phyloP scores from a whole-genome alignment of 2,329 filamentous ascomycete genomes.

The Lachnellula cervina region DNA sequence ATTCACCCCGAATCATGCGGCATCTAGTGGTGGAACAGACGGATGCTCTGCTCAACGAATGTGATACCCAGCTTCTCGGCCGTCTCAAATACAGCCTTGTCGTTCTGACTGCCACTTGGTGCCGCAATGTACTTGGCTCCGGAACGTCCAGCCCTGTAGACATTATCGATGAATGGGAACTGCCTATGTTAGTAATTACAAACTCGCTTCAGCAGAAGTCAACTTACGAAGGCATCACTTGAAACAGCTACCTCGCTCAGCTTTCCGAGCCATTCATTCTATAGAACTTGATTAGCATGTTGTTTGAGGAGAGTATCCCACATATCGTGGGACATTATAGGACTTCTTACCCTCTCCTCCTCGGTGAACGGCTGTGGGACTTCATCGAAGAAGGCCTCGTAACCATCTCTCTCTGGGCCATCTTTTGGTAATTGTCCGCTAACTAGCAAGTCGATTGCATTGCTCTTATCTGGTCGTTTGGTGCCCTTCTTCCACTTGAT shows the following conservation, averaged over 20 bases:
- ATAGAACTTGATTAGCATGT: neutral
- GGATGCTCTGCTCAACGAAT: constrained; percentile 90
- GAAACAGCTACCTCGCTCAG: constrained; percentile 79
- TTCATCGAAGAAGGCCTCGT: constrained; percentile 85
- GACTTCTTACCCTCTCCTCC: constrained; percentile 58
- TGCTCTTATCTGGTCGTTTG: constrained; percentile 96
- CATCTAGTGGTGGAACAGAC: constrained; percentile 86
- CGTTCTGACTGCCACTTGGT: constrained; percentile 85
- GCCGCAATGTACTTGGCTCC: constrained; percentile 96
- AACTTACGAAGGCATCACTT: constrained; percentile 88
- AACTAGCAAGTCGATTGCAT: constrained; percentile 92
- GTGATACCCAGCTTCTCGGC: constrained; percentile 88
- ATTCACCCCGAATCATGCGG: neutral
- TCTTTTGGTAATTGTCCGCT: constrained; percentile 81
- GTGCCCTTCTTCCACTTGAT: constrained; percentile 98
- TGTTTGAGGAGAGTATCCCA: neutral
- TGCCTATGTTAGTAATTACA: constrained; percentile 31
- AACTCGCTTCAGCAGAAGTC: neutral
- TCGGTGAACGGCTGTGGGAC: constrained; percentile 77
- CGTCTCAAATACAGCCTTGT: constrained; percentile 75
- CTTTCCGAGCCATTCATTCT: constrained; percentile 75
- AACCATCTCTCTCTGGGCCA: constrained; percentile 78
- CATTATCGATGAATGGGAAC: constrained; percentile 99
- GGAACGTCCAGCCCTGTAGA: constrained; percentile 83
- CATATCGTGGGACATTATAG: neutral